Conservation (phyloP, 805 yeast species). For the Ogataea populi-albae region DNA sequence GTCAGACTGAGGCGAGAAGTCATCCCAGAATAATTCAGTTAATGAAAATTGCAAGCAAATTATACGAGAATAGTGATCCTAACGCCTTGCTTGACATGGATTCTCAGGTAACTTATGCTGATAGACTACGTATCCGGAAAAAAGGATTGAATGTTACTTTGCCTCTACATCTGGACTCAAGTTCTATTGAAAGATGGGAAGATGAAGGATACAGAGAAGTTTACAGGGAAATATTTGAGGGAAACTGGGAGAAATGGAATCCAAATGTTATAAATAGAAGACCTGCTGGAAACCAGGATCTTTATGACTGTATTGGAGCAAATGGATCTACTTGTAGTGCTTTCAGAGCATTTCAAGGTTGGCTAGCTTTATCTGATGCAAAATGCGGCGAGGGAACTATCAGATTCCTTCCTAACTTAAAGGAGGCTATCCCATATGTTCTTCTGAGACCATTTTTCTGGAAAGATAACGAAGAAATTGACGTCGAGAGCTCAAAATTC, state of each 20-base stretch:
- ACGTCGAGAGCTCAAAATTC: constrained; percentile 32
- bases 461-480: constrained; percentile 32
- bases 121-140: constrained; percentile 38
- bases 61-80: constrained; percentile 8
- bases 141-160: constrained; percentile 36
- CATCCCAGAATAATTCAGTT: constrained; percentile 33
- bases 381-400: constrained; percentile 40
- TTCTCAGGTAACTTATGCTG: constrained; percentile 38
- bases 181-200: constrained; percentile 46
- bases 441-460: constrained; percentile 40
- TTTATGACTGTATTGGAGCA: too few relatives aligned
- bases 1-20: constrained; percentile 38
- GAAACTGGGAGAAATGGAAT: constrained; percentile 43
- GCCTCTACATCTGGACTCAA: constrained; percentile 41
- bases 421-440: constrained; percentile 37
- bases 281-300: constrained; percentile 30
- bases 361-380: constrained; percentile 39
- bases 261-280: constrained; percentile 38
- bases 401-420: constrained; percentile 36
- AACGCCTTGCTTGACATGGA: constrained; percentile 27
- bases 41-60: constrained; percentile 17
- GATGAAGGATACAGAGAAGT: constrained; percentile 35
- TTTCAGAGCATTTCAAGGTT: constrained; percentile 44
- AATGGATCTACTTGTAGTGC: constrained; percentile 26
- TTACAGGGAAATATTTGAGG: constrained; percentile 36